Percentiles rank a stretch among this genome's conserved stretches.
These are phyloP conservation scores for Dactylellina drechsleri DNA, from an alignment of 2,329 filamentous ascomycete species.

Conservation along the genomic window DNA sequence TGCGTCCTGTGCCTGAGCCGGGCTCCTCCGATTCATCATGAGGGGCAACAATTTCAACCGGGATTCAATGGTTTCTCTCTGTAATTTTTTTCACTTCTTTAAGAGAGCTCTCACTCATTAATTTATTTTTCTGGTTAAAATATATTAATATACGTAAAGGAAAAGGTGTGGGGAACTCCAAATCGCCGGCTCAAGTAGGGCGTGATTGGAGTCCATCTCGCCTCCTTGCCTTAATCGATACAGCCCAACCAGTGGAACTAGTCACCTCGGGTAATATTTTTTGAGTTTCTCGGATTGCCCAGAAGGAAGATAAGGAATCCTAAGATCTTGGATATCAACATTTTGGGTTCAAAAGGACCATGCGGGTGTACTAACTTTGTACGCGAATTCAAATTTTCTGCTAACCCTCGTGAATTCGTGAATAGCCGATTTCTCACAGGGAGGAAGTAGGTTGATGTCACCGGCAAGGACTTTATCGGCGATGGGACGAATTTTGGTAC, in stretches of 20 bases:
- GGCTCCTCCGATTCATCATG: conserved; percentile 6
- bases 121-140: no score
- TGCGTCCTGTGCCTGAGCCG: conserved; percentile 15
- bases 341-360: neutral
- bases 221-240: neutral
- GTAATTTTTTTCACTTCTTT: neutral
- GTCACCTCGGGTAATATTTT: conserved; percentile 16
- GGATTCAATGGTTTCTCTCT: conserved; percentile 7
- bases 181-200: conserved; percentile 1
- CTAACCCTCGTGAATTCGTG: conserved; percentile 17
- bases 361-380: neutral
- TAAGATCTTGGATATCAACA: neutral
- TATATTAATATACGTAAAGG: conserved; percentile 10
- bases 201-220: neutral
- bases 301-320: neutral
- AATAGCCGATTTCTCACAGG: conserved; percentile 25
- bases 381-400: no score
- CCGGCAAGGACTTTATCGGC: conserved; percentile 41
- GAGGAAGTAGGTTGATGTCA: conserved; percentile 45
- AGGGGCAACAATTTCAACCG: neutral
- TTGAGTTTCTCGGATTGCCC: conserved; percentile 9
- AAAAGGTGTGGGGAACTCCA: conserved; percentile 16
- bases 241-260: neutral
- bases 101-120: neutral
- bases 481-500: conserved; percentile 41